Evolutionary conservation across 306 rosid genomes (phyloP).

Genomic region (Cucurbita argyrosperma): DNA sequence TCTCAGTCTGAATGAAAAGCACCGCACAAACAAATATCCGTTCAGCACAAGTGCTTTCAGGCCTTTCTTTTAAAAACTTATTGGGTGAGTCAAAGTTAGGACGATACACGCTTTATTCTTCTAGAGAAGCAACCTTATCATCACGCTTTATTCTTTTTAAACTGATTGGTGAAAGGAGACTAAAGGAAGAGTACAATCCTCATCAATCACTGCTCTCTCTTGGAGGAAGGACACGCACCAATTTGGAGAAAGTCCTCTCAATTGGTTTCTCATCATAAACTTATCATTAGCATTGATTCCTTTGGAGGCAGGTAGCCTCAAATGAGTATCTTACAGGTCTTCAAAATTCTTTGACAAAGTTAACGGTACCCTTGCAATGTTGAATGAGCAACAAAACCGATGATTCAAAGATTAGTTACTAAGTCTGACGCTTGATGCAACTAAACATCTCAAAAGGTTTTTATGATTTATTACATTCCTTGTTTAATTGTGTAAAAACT

Average conservation of each 20-base stretch:
- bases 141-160: no score
- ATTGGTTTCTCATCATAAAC: background rate
- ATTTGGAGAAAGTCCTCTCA: background rate
- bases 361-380: background rate
- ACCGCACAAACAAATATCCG: background rate
- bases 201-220: background rate
- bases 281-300: background rate
- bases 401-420: background rate
- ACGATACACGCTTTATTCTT: background rate
- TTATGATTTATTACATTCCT: background rate
- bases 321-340: background rate
- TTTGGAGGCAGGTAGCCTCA: background rate
- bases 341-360: background rate
- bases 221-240: background rate
- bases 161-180: background rate
- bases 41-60: background rate
- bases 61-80: background rate
- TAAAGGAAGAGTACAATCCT: background rate
- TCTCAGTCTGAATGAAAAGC: background rate
- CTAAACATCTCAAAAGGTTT: background rate
- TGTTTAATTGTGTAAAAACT: background rate
- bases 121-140: background rate
- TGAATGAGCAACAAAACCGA: background rate
- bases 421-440: background rate
- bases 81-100: background rate